Base-by-base conservation (phyloP, 176 grass and related monocot species). In the Zizania latifolia region DNA sequence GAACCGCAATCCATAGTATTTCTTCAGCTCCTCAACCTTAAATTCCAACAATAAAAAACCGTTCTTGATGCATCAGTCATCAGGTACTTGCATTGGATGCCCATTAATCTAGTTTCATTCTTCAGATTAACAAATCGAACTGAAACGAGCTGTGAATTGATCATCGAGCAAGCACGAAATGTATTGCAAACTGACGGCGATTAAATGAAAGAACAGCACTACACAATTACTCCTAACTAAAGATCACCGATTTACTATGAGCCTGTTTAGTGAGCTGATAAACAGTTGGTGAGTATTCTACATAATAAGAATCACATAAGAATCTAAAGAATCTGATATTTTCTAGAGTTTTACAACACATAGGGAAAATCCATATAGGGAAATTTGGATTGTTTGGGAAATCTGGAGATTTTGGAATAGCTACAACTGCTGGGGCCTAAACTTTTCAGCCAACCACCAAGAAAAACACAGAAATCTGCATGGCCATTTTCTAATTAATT, bases 21-120 rank as follows among this genome's bases (percentile, higher is more conserved):
- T 83, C 43, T 68, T 84, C 72, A 99, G 63, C 41, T 99, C 89
- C 11, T 84, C 82, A 1, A 22, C 76, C 95, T 99, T 43, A 32
- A 64, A 21, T 74, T 37, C 36, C 12, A 74, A 4, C 9, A 51
- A 51, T 6, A 62, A 62, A 8, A 61, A 50, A 12, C 5, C 1
- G 1, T 19, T 59, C 28, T 33, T 53, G 19, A 3, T 53, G n/a
- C 48, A 53, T 53, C 48, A 53, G 9, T 62, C 41, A 15, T 75
- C 33, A 69, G 54, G 53, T 6, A 58, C 38, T 44, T 16, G 34
- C 66, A 75, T 54, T 71, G 4, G 29, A 24, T 4, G 5, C 23
- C 3, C 14, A 36, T 37, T 35, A n/a, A 17, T 58, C 26, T 32
- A 57, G 11, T 30, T n/a, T 43, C 27, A 24, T 40, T 27, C 10